Evolutionary conservation across 2,329 filamentous ascomycete genomes (phyloP), one percentile per base, ranked within the genome.

Genomic region (Venturia oleaginea): DNA sequence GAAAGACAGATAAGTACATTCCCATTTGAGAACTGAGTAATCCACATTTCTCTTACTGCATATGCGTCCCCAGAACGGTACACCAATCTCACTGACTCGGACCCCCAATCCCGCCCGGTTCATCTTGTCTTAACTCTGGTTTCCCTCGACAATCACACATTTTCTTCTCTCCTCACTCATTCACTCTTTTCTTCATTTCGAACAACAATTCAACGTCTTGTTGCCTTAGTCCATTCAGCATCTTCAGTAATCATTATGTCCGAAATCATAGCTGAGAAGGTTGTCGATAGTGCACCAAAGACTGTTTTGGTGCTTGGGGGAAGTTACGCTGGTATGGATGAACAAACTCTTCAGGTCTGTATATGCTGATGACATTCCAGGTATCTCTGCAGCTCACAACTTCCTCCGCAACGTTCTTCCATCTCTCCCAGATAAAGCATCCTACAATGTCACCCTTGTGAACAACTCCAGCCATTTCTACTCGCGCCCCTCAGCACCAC

Each of bases 361-460:
- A 34, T 19, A 57, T 57, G 30, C 51, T 57, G 19, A 57, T 34
- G 5, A 34, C 3, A 34, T 19, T 57, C 17, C 51, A 57, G 51
- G 65, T 30, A 27, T 67, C 19, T 32, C 24, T 32, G 63, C 69
- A 42, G 65, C 74, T 4, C 75, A 77, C 64, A 74, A 76, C 65
- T 69, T 72, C 62, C 68, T 76, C 61, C 74, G 72, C 63, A 68
- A 75, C 66, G 71, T 74, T 37, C 64, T 76, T 1, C 75, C 75
- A 5, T 46, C 67, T 17, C 70, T 77, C 54, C 68, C 66, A 4
- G 69, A 72, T 43, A 68, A 71, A 61, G 70, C 67, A 64, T 75
- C 76, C 13, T 81, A 83, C 70, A 82, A 82, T 65, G 73, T 87
- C 54, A 79, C 80, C 63, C 74, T 85, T 22, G 76, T 87, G 68